Evolutionary conservation across 1,139 yeast species (phyloP).

Genomic region (Saccharomyces pastorianus): DNA sequence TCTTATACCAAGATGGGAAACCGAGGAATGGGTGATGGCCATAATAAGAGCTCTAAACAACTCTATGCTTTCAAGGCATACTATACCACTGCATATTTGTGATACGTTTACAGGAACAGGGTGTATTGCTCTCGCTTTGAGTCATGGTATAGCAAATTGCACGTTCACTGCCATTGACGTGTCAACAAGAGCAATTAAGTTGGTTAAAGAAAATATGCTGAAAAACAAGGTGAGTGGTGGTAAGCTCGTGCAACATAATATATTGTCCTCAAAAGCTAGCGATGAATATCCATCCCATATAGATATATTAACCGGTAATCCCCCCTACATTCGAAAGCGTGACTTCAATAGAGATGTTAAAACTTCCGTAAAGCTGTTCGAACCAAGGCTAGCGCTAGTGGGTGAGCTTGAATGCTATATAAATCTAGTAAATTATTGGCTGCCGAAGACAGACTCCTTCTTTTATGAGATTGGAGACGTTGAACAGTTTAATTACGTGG

Average conservation of each 20-base stretch:
- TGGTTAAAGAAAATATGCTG: slow-evolving; percentile 42
- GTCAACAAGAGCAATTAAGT: slow-evolving; percentile 43
- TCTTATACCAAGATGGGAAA: slow-evolving; percentile 88
- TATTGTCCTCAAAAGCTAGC: not conserved
- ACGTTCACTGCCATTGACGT: slow-evolving; percentile 51
- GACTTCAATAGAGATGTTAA: slow-evolving; percentile 41
- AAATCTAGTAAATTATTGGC: slow-evolving; percentile 41
- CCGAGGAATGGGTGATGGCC: slow-evolving; percentile 76
- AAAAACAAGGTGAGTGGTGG: slow-evolving; percentile 1
- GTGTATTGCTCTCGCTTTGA: slow-evolving; percentile 57
- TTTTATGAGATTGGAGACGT: slow-evolving; percentile 40
- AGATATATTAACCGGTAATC: slow-evolving; percentile 69
- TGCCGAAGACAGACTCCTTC: slow-evolving; percentile 25
- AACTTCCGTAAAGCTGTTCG: slow-evolving; percentile 58
- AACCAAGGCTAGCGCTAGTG: slow-evolving; percentile 68
- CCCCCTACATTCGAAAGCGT: slow-evolving; percentile 67
- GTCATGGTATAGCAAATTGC: slow-evolving; percentile 9
- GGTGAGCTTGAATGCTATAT: slow-evolving; percentile 70
- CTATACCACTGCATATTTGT: slow-evolving; percentile 32
- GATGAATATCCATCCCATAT: slow-evolving; percentile 8
- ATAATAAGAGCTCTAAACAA: slow-evolving; percentile 32
- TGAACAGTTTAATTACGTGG: slow-evolving; percentile 28
- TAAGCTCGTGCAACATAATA: not conserved
- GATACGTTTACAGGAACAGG: slow-evolving; percentile 93
- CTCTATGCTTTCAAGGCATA: not conserved